Conservation (phyloP, 306 rosid genomes). For the Hippophae tibetana region DNA sequence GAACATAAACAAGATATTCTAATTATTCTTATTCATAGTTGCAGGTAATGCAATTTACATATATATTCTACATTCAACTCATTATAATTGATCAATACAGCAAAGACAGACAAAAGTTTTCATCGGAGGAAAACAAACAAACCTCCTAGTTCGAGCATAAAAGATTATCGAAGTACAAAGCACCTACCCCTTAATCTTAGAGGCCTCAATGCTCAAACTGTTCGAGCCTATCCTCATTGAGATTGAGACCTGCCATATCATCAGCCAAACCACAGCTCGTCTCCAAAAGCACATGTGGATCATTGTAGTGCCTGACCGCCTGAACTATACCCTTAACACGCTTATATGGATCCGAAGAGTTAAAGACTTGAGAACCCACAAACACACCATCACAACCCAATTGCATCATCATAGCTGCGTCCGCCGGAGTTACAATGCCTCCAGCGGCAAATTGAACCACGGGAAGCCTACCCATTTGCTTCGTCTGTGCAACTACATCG, state of each 20-base stretch:
- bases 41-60: too few species aligned
- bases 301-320: slow-evolving; percentile 53
- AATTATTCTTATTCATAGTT: too few species aligned
- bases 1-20: too few species aligned
- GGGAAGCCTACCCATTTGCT: slow-evolving; percentile 57
- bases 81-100: too few species aligned
- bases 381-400: slow-evolving; percentile 75
- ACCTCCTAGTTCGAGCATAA: too few species aligned
- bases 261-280: slow-evolving; percentile 32
- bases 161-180: too few species aligned
- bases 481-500: slow-evolving; percentile 58
- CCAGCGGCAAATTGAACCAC: slow-evolving; percentile 62
- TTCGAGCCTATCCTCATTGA: slow-evolving; percentile 42
- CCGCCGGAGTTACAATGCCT: slow-evolving; percentile 81
- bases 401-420: slow-evolving; percentile 79
- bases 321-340: slow-evolving; percentile 47
- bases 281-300: slow-evolving; percentile 48
- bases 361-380: slow-evolving; percentile 46
- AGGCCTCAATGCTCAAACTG: slow-evolving; percentile 16
- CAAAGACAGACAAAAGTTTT: too few species aligned
- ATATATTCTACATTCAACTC: too few species aligned
- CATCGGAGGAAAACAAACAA: too few species aligned
- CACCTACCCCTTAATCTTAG: slow-evolving; percentile 6
- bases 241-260: neutral
- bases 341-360: slow-evolving; percentile 36